A percentile compares a stretch with the other conserved stretches of the same genome.
These are phyloP conservation scores for Takashimella tepidaria DNA, from an alignment of 1,284 basidiomycete genomes.

Conservation along the genomic window DNA sequence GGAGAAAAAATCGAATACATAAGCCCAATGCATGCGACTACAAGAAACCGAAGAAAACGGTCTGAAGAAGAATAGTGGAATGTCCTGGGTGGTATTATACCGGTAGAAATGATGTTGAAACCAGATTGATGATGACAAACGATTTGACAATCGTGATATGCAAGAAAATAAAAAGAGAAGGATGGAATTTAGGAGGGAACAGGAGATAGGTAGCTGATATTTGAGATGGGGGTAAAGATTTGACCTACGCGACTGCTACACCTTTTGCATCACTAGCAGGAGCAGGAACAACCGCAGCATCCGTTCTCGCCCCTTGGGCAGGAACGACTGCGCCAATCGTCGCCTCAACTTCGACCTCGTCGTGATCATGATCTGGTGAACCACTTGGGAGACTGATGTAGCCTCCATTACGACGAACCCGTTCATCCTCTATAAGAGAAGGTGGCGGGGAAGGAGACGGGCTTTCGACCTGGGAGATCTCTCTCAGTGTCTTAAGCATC, in stretches of 20 bases:
- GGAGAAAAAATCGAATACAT: slow-evolving; percentile 15
- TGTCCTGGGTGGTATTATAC: slow-evolving; percentile 8
- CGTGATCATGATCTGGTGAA: neutral
- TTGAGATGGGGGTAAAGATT: neutral
- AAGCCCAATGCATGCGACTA: slow-evolving; percentile 27
- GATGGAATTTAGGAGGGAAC: neutral
- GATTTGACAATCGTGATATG: neutral
- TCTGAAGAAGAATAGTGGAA: slow-evolving; percentile 10
- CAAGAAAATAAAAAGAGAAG: neutral
- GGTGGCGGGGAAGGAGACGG: slow-evolving; percentile 4
- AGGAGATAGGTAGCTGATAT: neutral
- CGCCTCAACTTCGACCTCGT: neutral
- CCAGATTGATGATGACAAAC: neutral
- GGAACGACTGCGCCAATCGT: neutral
- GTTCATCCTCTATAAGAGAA: slow-evolving; percentile 2
- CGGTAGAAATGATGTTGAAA: neutral
- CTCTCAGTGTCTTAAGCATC: slow-evolving; percentile 48
- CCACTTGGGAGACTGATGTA: neutral
- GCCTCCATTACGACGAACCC: neutral
- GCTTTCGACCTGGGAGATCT: slow-evolving; percentile 22
- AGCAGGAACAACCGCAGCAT: neutral
- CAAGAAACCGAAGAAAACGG: too few species aligned
- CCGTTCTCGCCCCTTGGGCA: neutral
- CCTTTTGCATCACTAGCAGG: neutral
- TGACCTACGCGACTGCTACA: neutral